Evolutionary conservation across 2,329 filamentous ascomycete species (phyloP).

Genomic region (Colletotrichum caudatum): DNA sequence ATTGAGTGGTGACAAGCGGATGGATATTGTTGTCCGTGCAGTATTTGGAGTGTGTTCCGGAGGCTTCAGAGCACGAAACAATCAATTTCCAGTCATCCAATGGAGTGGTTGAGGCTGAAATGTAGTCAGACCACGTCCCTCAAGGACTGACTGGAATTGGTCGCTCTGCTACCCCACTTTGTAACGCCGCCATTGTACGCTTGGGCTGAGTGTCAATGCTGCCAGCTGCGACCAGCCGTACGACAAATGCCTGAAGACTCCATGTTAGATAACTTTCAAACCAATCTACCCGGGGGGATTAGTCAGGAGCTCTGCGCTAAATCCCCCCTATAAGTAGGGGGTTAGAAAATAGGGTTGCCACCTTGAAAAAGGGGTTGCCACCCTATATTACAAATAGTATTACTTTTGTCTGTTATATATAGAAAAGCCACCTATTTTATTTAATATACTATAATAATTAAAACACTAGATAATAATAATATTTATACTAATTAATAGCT

Average conservation of each 20-base stretch:
- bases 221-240: not conserved
- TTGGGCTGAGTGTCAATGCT: not conserved
- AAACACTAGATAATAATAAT: no score
- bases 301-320: no score
- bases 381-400: no score
- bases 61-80: not conserved
- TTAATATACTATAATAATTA: no score
- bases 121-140: not conserved
- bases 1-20: not conserved
- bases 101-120: not conserved
- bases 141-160: conserved; percentile 8
- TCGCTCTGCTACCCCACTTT: conserved; percentile 9
- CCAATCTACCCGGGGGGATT: no score
- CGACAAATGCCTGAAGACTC: not conserved
- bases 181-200: conserved; percentile 8
- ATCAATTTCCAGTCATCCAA: not conserved
- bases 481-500: no score
- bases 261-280: not conserved
- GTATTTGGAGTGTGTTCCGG: no score
- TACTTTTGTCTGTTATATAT: no score
- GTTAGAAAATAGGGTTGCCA: no score
- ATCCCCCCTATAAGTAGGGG: no score
- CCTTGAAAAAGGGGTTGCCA: no score
- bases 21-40: not conserved
- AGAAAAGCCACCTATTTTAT: no score